A percentile compares a stretch with the other conserved stretches of the same genome.
Evolutionary conservation across 108 stramenopile species (phyloP).

Genomic region (Nitzschia sp.): DNA sequence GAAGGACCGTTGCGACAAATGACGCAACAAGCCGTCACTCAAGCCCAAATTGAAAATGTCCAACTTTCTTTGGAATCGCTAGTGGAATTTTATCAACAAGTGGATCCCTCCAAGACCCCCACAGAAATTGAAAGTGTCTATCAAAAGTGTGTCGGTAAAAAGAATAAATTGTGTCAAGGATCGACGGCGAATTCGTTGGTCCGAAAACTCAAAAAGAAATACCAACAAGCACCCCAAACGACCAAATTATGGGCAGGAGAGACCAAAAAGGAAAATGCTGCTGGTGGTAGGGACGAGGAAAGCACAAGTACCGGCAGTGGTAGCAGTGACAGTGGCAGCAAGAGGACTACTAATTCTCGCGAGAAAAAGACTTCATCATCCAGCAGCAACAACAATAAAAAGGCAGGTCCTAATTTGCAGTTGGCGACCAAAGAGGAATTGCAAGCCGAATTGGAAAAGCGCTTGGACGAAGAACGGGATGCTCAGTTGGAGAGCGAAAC

Average conservation of each 20-base stretch:
- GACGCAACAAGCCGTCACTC: slow-evolving; percentile 57
- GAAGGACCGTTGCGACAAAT: slow-evolving; percentile 80
- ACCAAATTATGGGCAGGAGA: slow-evolving; percentile 51
- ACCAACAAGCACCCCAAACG: slow-evolving; percentile 59
- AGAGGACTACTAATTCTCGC: background rate
- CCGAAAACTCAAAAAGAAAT: slow-evolving; percentile 87
- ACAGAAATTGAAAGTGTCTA: slow-evolving; percentile 78
- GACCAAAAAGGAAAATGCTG: slow-evolving; percentile 20
- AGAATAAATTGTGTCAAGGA: slow-evolving; percentile 72
- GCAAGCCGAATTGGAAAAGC: slow-evolving; percentile 78
- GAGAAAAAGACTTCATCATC: slow-evolving; percentile 17
- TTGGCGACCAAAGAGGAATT: slow-evolving; percentile 83
- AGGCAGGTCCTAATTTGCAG: slow-evolving; percentile 58
- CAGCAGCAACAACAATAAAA: background rate
- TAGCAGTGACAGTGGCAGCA: slow-evolving; percentile 3
- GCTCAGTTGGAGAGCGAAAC: slow-evolving; percentile 75
- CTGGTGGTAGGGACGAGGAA: too few species aligned
- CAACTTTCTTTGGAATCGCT: slow-evolving; percentile 55
- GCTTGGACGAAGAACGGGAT: slow-evolving; percentile 78
- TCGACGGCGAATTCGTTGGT: slow-evolving; percentile 69
- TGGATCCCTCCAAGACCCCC: slow-evolving; percentile 66
- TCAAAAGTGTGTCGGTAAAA: slow-evolving; percentile 77
- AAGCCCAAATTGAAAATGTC: slow-evolving; percentile 77
- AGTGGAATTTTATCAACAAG: slow-evolving; percentile 61
- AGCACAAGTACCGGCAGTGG: too few species aligned